Conservation (phyloP, 2,329 filamentous ascomycete species). For the Epichloe festucae region DNA sequence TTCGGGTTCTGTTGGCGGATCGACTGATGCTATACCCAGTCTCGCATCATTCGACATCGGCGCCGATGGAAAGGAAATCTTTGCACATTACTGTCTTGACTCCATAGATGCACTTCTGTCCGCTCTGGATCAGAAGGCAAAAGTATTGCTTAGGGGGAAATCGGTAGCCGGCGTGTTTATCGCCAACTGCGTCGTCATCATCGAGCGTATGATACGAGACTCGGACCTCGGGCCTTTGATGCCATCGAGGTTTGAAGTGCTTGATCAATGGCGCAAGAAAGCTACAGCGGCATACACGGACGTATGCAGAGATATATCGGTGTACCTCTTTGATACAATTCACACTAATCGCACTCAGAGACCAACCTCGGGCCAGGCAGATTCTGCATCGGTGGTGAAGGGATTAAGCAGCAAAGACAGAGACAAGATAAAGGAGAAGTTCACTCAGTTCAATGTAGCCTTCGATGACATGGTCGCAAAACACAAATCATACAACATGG, state of each 20-base stretch:
- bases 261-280: constrained; percentile 82
- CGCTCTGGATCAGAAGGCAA: constrained; percentile 62
- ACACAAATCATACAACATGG: constrained; percentile 80
- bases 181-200: constrained; percentile 72
- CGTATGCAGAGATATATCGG: constrained; percentile 77
- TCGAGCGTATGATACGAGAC: constrained; percentile 71
- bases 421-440: constrained; percentile 93
- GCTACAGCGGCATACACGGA: constrained; percentile 71
- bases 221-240: constrained; percentile 69
- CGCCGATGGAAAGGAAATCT: constrained; percentile 76
- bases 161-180: constrained; percentile 76
- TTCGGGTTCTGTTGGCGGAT: constrained; percentile 36
- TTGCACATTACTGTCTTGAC: constrained; percentile 81
- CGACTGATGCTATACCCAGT: constrained; percentile 53
- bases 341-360: constrained; percentile 69
- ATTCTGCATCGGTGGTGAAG: constrained; percentile 76
- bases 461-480: constrained; percentile 81
- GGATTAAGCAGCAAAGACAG: constrained; percentile 79
- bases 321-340: constrained; percentile 77
- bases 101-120: constrained; percentile 71
- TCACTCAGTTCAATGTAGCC: constrained; percentile 73
- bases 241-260: constrained; percentile 46
- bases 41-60: constrained; percentile 74
- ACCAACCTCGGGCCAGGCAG: constrained; percentile 59
- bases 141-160: constrained; percentile 61